Percentiles rank a stretch among this genome's conserved stretches.
These are phyloP conservation scores for Malassezia nana DNA, from an alignment of 1,284 basidiomycete genomes.

Conservation along the genomic window DNA sequence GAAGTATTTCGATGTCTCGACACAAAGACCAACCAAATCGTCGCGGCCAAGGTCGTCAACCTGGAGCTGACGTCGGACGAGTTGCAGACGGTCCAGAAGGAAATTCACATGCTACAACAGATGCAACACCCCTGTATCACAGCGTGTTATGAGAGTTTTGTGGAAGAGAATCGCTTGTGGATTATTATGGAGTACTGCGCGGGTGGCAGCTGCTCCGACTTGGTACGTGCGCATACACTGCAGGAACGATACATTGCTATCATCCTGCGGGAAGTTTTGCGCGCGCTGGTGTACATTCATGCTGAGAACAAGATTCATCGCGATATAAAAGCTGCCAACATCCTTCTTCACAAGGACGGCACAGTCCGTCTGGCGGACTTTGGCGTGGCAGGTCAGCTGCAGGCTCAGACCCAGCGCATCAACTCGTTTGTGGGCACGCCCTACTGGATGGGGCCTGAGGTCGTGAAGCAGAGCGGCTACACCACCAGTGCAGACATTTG, in stretches of 20 bases:
- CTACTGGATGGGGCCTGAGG: constrained; percentile 81
- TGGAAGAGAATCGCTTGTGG: constrained; percentile 88
- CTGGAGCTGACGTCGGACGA: constrained; percentile 97
- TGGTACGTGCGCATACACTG: constrained; percentile 69
- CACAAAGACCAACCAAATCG: constrained; percentile 30
- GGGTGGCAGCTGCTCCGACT: constrained; percentile 54
- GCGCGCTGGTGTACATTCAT: constrained; percentile 88
- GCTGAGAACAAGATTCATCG: constrained; percentile 91
- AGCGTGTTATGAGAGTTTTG: constrained; percentile 87
- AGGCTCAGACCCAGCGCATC: constrained; percentile 87
- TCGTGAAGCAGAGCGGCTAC: constrained; percentile 98
- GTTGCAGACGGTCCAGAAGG: constrained; percentile 98
- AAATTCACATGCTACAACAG: constrained; percentile 97
- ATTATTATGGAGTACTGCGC: constrained; percentile 92
- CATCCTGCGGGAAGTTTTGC: constrained; percentile 79
- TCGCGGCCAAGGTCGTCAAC: constrained; percentile 88
- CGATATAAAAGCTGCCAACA: constrained; percentile 97
- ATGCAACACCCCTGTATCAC: constrained; percentile 91
- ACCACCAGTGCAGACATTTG: constrained; percentile 93
- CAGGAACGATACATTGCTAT: constrained; percentile 98
- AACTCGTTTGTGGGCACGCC: constrained; percentile 80
- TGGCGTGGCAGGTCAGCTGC: constrained; percentile 95
- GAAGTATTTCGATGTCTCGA: constrained; percentile 45
- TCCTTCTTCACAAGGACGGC: constrained; percentile 82
- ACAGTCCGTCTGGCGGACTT: constrained; percentile 98